A percentile compares a stretch with the other conserved stretches of the same genome.
Evolutionary conservation across 1,284 basidiomycete genomes (phyloP).

Genomic region (Sphaerobolus stellatus): DNA sequence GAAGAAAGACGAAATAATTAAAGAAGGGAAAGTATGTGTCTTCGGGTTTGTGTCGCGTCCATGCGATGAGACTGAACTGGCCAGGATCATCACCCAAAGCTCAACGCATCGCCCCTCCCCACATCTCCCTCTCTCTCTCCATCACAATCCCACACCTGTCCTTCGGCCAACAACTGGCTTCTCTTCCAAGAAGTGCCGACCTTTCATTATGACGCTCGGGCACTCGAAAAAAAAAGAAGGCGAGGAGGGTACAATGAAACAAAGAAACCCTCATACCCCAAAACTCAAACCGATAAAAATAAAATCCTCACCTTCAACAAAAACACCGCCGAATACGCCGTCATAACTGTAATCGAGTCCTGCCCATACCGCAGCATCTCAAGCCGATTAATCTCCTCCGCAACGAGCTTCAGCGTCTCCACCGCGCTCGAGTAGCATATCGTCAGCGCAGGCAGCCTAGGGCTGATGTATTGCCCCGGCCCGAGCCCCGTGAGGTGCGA

Average conservation of each 20-base stretch:
- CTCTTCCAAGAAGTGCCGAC: too few species aligned
- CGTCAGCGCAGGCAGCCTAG: constrained; percentile 66
- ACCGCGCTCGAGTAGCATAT: constrained; percentile 71
- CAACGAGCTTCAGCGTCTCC: constrained; percentile 65
- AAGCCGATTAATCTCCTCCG: constrained; percentile 69
- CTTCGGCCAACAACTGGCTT: too few species aligned
- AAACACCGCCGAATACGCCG: constrained; percentile 77
- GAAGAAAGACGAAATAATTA: too few species aligned
- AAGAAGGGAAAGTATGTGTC: too few species aligned
- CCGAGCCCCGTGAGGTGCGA: constrained; percentile 11
- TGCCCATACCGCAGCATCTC: constrained; percentile 80
- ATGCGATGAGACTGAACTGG: too few species aligned
- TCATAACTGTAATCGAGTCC: constrained; percentile 79
- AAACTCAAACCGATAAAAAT: background rate
- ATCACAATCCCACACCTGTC: too few species aligned
- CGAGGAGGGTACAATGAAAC: background rate
- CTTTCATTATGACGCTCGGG: too few species aligned
- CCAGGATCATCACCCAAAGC: too few species aligned
- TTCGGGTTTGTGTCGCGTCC: too few species aligned
- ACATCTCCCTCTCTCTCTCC: too few species aligned
- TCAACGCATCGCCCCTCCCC: too few species aligned
- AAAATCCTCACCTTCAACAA: constrained; percentile 57
- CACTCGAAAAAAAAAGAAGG: background rate
- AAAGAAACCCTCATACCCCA: background rate
- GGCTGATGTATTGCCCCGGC: constrained; percentile 43